A percentile compares a stretch with the other conserved stretches of the same genome.
These are phyloP conservation scores for Diutina neorugosa DNA, from an alignment of 1,139 yeast genomes.

Conservation along the genomic window DNA sequence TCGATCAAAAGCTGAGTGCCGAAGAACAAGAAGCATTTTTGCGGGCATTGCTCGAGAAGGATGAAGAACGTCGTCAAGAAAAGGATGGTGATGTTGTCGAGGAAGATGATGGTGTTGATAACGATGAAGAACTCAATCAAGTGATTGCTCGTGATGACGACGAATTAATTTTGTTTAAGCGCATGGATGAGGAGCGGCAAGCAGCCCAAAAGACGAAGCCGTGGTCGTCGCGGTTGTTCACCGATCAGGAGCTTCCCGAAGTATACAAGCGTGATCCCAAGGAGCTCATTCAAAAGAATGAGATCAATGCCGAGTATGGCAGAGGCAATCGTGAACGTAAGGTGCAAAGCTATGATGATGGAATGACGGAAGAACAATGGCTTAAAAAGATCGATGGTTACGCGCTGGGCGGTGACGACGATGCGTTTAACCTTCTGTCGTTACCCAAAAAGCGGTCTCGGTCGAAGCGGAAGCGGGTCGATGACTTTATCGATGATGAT, in stretches of 20 bases:
- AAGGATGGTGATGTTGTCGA: conserved; percentile 25
- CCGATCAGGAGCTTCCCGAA: conserved; percentile 54
- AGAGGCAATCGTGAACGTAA: conserved; percentile 57
- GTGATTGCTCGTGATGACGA: conserved; percentile 55
- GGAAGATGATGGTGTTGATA: conserved; percentile 40
- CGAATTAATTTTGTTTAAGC: conserved; percentile 42
- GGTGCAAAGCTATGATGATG: conserved; percentile 47
- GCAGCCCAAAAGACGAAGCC: conserved; percentile 26
- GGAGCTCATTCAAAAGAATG: conserved; percentile 14
- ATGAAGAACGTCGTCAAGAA: conserved; percentile 41
- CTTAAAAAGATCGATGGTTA: conserved; percentile 42
- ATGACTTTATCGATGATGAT: conserved; percentile 6
- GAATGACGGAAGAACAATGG: conserved; percentile 73
- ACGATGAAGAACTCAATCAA: conserved; percentile 63
- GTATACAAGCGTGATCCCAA: conserved; percentile 43
- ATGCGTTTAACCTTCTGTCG: conserved; percentile 10
- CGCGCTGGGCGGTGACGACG: conserved; percentile 10
- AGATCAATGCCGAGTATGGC: conserved; percentile 27
- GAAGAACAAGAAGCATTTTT: conserved; percentile 75
- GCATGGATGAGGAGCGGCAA: conserved; percentile 45
- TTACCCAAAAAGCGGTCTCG: conserved; percentile 12
- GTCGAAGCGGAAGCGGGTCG: conserved; percentile 7
- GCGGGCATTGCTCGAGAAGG: conserved; percentile 59
- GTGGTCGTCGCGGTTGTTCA: conserved; percentile 40
- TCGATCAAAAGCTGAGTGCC: conserved; percentile 69